Evolutionary conservation across 345 rosid genomes (phyloP).

Genomic region (Isatis tinctoria): DNA sequence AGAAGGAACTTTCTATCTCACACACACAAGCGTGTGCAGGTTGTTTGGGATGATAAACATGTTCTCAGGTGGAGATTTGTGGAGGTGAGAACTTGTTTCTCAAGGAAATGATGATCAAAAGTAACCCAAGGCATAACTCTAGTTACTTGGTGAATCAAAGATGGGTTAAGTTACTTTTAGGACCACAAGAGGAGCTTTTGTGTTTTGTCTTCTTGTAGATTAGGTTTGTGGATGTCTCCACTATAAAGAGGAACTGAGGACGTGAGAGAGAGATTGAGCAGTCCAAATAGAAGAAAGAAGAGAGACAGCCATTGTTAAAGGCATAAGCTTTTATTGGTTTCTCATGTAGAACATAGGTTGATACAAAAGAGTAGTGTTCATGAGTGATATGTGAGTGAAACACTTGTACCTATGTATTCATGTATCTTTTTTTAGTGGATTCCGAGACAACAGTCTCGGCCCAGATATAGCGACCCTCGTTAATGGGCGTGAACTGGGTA

Average conservation of each 20-base stretch:
- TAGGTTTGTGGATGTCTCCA: neutral
- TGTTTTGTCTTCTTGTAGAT: neutral
- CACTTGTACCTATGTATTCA: neutral
- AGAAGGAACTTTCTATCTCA: neutral
- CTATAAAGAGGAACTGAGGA: neutral
- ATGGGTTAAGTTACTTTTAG: neutral
- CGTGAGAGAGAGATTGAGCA: neutral
- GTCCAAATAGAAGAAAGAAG: too few species aligned
- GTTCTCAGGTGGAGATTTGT: neutral
- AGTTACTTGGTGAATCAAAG: neutral
- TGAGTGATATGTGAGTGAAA: neutral
- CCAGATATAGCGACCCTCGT: neutral
- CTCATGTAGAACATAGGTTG: neutral
- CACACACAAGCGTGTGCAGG: neutral
- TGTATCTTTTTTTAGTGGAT: neutral
- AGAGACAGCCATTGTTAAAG: too few species aligned
- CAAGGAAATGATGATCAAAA: too few species aligned
- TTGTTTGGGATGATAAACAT: neutral
- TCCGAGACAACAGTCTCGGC: neutral
- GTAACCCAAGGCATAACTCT: neutral
- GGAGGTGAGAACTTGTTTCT: neutral
- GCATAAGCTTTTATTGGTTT: neutral
- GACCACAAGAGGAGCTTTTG: neutral
- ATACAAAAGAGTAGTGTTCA: neutral
- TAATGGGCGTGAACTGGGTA: neutral